Conservation (phyloP, 23 red algal genomes). For the Agarophyton chilense region DNA sequence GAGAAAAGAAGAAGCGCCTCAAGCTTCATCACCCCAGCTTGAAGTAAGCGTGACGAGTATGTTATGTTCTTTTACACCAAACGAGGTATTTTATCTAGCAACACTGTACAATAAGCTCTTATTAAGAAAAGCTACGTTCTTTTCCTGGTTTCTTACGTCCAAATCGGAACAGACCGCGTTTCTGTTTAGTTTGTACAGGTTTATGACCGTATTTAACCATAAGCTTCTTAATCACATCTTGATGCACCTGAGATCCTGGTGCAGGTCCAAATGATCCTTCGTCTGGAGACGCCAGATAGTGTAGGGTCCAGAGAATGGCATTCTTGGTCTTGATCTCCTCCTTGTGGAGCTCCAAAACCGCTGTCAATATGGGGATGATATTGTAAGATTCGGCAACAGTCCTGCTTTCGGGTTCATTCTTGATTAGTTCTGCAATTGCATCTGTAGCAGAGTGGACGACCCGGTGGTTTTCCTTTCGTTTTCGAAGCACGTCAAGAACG, state of each 20-base stretch:
- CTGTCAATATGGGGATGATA: constrained; percentile 2
- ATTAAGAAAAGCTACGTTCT: neutral
- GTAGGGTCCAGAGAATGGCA: constrained; percentile 50
- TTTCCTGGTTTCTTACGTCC: neutral
- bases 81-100: too few relatives aligned
- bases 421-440: constrained; percentile 57
- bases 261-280: neutral
- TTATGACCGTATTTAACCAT: neutral
- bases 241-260: constrained; percentile 30
- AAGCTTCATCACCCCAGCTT: too few relatives aligned
- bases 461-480: constrained; percentile 33
- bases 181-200: neutral
- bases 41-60: too few relatives aligned
- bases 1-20: too few relatives aligned
- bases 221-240: constrained; percentile 38
- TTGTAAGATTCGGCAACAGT: constrained; percentile 1
- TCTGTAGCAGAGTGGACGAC: constrained; percentile 48
- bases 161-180: constrained; percentile 8
- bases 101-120: constrained; percentile 6
- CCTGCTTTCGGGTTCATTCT: constrained; percentile 37
- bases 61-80: too few relatives aligned
- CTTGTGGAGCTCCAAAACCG: neutral
- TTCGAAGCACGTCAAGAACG: constrained; percentile 1
- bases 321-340: constrained; percentile 7
- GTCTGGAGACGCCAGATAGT: constrained; percentile 31